Base-by-base conservation (phyloP, 805 yeast genomes). In the Candida qinlingensis region DNA sequence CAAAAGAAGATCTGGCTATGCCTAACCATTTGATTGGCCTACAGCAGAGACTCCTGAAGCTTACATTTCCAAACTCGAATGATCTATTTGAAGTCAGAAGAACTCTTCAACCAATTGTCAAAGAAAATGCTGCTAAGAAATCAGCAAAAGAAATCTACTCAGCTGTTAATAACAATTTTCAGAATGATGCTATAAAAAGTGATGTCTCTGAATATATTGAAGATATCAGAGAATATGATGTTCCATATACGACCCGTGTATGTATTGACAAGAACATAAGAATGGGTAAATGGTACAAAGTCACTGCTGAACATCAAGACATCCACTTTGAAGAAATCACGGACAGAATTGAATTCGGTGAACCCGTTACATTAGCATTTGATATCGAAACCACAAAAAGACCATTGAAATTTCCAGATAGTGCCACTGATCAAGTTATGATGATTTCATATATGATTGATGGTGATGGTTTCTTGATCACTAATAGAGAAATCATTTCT, bases 361-460 rank as follows among this genome's bases (percentile, higher is more conserved):
- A 94, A 64, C 98, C 98, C 0, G 97, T 94, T 7, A 92, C 95
- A 1, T 65, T 94, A 61, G 99, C 99, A 0, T 94, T 88, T 63
- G 99, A 94, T 76, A 94, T 94, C 47, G 99, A 94, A 72, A 94
- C 99, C 1, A 89, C 97, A 11, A 94, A 94, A 64, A 89, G 95
- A 10, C 98, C 98, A 2, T 74, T 94, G 51, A 95, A 94, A 64
- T 94, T 94, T 57, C 99, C 99, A 0, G 99, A 89, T 59, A 78
- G 97, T 6, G 74, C 85, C 9, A 75, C 86, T 6, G 99, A 94
- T 68, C 95, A 88, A 66, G 79, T 94, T 38, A 94, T 94, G 97
- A 95, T 95, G 99, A 94, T 94, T 44, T 95, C 99, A 3, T 94
- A 94, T 64, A 95, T 95, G 99, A 91, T 94, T 52, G 99, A 94